A percentile compares a stretch with the other conserved stretches of the same genome.
These are phyloP conservation scores for Ramalina intermedia DNA, from an alignment of 495 filamentous ascomycete species.

Conservation along the genomic window DNA sequence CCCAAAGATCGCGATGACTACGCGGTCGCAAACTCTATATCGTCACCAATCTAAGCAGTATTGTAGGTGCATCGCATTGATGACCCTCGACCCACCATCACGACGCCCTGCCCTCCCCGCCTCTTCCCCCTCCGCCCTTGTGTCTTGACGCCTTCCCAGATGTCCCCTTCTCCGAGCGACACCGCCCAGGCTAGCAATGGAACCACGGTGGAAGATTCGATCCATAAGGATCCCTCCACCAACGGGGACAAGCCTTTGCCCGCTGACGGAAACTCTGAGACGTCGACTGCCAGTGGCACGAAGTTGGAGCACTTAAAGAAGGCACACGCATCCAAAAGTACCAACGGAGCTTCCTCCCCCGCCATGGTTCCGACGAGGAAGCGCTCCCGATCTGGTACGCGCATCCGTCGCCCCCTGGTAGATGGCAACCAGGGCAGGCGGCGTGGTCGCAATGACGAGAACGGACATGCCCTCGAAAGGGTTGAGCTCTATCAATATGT, in stretches of 20 bases:
- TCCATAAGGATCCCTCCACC: background rate
- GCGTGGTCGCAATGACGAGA: constrained; percentile 5
- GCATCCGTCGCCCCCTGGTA: constrained; percentile 21
- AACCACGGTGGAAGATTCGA: constrained; percentile 11
- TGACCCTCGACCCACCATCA: background rate
- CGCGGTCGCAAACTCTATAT: too few species aligned
- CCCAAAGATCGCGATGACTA: too few species aligned
- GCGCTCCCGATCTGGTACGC: constrained; percentile 45
- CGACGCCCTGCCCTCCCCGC: background rate
- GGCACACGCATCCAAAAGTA: background rate
- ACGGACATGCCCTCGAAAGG: constrained; percentile 25
- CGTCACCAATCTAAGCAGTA: background rate
- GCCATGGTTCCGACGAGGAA: constrained; percentile 30
- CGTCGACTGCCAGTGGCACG: constrained; percentile 24
- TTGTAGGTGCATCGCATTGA: background rate
- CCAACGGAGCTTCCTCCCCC: background rate
- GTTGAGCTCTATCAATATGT: constrained; percentile 62
- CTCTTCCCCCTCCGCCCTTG: too few species aligned
- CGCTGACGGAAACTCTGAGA: background rate
- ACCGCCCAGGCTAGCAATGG: constrained; percentile 28
- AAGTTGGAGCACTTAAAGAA: constrained; percentile 7
- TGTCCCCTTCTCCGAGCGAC: background rate
- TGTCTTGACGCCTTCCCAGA: background rate
- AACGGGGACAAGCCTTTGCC: background rate
- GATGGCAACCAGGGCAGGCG: constrained; percentile 6